These are phyloP conservation scores for Acmispon strigosus DNA, from an alignment of 306 rosid species.

Conservation along the genomic window DNA sequence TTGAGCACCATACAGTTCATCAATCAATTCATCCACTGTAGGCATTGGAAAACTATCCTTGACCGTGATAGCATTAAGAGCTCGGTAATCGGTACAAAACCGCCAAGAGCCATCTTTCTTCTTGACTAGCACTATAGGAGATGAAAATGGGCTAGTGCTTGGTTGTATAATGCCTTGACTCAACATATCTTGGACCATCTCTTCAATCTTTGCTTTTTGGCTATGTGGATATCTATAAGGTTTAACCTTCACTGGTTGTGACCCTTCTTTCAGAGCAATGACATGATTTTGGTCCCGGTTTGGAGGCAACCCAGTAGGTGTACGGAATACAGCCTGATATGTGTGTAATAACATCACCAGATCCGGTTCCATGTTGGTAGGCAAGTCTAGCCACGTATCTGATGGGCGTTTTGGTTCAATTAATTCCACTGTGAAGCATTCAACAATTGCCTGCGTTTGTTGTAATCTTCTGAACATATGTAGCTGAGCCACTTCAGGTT, in stretches of 20 bases:
- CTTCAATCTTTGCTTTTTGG: neutral
- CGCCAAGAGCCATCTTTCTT: neutral
- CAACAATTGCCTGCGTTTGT: too few relatives aligned
- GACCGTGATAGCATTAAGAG: neutral
- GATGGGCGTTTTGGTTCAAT: too few relatives aligned
- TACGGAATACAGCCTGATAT: too few relatives aligned
- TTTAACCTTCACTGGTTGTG: neutral
- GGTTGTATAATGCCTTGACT: neutral
- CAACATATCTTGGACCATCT: neutral
- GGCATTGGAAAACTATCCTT: neutral
- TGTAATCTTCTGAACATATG: too few relatives aligned
- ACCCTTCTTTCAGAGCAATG: neutral
- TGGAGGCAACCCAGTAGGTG: neutral
- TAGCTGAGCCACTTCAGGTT: too few relatives aligned
- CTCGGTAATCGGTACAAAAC: neutral
- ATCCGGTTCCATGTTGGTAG: too few relatives aligned
- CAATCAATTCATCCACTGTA: too few relatives aligned
- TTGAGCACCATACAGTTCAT: too few relatives aligned
- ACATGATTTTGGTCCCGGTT: neutral
- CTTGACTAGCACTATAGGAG: neutral
- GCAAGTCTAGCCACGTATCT: too few relatives aligned
- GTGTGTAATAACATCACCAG: too few relatives aligned
- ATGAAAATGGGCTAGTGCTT: neutral
- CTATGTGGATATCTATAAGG: neutral
- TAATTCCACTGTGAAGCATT: too few relatives aligned